phyloP scores from a whole-genome alignment of 2,329 filamentous ascomycete species.

The Aspergillus candidus region DNA sequence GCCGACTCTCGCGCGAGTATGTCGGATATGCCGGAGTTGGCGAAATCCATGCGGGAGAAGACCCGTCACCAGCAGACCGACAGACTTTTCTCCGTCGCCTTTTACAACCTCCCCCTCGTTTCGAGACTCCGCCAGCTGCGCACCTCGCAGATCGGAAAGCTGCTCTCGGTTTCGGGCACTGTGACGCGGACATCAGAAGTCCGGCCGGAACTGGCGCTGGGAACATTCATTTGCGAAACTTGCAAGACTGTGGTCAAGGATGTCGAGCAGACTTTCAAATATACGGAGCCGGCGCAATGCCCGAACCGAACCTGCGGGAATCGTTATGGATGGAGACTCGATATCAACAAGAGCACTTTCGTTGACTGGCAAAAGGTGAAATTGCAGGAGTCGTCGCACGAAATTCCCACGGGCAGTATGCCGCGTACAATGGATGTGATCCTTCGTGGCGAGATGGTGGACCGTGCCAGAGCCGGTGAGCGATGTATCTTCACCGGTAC shows the following conservation, averaged over 20 bases:
- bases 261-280: conserved; percentile 94
- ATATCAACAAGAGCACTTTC: conserved; percentile 94
- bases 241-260: conserved; percentile 82
- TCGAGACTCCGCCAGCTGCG: conserved; percentile 80
- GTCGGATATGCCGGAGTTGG: conserved; percentile 52
- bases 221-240: conserved; percentile 84
- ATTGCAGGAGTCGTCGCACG: conserved; percentile 95
- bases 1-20: conserved; percentile 50
- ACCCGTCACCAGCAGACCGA: conserved; percentile 93
- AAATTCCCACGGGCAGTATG: conserved; percentile 98
- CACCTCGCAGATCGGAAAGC: conserved; percentile 82
- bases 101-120: conserved; percentile 86
- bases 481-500: conserved; percentile 98
- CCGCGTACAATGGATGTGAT: conserved; percentile 97
- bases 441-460: conserved; percentile 91
- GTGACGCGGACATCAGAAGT: conserved; percentile 97
- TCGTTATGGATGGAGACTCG: conserved; percentile 87
- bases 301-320: conserved; percentile 85
- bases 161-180: conserved; percentile 93
- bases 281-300: conserved; percentile 93
- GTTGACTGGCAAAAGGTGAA: conserved; percentile 99
- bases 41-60: conserved; percentile 55
- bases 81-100: conserved; percentile 87
- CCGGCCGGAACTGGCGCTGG: conserved; percentile 82
- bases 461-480: conserved; percentile 93